Base-by-base conservation (phyloP, 306 rosid species). In the Cicer chorassanicum region DNA sequence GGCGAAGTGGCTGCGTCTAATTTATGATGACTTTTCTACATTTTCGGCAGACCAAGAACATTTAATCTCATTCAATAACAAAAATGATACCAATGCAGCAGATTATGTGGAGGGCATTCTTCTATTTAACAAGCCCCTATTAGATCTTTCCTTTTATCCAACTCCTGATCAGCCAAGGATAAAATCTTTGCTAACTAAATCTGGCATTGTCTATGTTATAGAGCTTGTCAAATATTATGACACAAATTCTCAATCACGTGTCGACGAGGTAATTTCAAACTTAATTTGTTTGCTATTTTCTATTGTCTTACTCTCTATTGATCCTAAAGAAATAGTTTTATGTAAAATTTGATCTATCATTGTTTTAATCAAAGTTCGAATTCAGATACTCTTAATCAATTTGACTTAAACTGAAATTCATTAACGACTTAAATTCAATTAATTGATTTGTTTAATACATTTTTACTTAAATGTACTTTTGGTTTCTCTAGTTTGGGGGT, bases 71-170 rank as follows among this genome's bases (percentile, higher is more conserved):
- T 49, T 24, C 11, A 41, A 24, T 24, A 3, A 24, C 34, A 2
- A 24, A 24, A 24, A 24, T 24, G 34, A 24, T 2, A 24, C 34
- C 34, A 87, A 44, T 41, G 86, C 75, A 11, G 62, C 79, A 3
- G 61, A 86, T 84, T 93, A 78, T 68, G 7, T 93, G 4, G 93
- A 93, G 82, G 98, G 97, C 0, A 21, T 68, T n/a, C 83, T 93
- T 79, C 67, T 86, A 11, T 50, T 90, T 57, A 68, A 81, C 19
- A 79, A 87, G 7, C 77, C 68, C 6, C 79, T 88, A 34, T 9
- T 70, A 1, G 92, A 85, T 14, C 76, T 90, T 66, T 93, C 98
- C 13, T 91, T 89, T 68, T 89, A 66, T 72, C 88, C 90, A 12
- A 2, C 8, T 4, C 1, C 63, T 10, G 88, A 89, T 60, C 90